Base-by-base conservation (phyloP, 257 asterid species). In the Rubia yunnanensis region DNA sequence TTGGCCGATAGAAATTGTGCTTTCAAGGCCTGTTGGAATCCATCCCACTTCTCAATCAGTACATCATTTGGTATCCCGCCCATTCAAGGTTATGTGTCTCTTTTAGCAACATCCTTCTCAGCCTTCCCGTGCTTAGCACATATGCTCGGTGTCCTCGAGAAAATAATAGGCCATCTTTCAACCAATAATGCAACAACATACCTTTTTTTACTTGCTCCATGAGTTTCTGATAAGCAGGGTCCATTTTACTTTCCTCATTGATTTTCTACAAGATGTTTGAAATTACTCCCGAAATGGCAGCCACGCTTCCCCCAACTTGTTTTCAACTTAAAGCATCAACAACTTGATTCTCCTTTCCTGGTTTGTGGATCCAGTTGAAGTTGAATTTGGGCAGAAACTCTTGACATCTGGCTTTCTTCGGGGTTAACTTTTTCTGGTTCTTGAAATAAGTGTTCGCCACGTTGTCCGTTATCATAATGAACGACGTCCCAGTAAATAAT, bases 121-220 rank as follows among this genome's bases (percentile, higher is more conserved):
- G n/a, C n/a, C n/a, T n/a, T n/a, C n/a, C n/a, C n/a, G n/a, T n/a
- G n/a, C n/a, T n/a, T n/a, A n/a, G n/a, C n/a, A n/a, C n/a, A n/a
- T n/a, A n/a, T n/a, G n/a, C n/a, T n/a, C n/a, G n/a, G n/a, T n/a
- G n/a, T n/a, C n/a, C n/a, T n/a, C n/a, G n/a, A n/a, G n/a, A n/a
- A n/a, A n/a, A n/a, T n/a, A n/a, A n/a, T n/a, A n/a, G n/a, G n/a
- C n/a, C n/a, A n/a, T n/a, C n/a, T n/a, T n/a, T n/a, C n/a, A n/a
- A n/a, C n/a, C n/a, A n/a, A n/a, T n/a, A n/a, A n/a, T n/a, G 2
- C 1, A 6, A 0, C 24, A 50, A 6, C 0, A 7, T 4, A 3
- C 57, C 27, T 22, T 50, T 1, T 13, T 50, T 4, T 0, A n/a
- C 27, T 1, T 50, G 0, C 13, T 50, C 10, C 7, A 6, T n/a